Percentiles rank a stretch among this genome's conserved stretches.
phyloP scores from a whole-genome alignment of 75 land plant species.

The Pinus albicaulis region DNA sequence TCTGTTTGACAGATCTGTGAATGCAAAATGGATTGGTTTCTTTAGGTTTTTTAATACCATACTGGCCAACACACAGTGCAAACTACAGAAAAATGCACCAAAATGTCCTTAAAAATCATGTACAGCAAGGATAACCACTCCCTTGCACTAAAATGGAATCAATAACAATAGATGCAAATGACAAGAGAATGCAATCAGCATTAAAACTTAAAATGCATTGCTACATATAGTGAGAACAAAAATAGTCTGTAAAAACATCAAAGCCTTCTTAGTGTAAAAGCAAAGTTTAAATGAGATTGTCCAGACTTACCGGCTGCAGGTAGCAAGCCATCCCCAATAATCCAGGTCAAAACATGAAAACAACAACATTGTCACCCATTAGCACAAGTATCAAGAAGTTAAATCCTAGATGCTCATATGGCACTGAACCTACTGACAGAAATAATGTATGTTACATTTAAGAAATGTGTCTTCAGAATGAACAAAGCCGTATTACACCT shows the following conservation, averaged over 20 bases:
- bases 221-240: neutral
- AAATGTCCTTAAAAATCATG: neutral
- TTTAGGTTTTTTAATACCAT: neutral
- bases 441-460: conserved; percentile 1
- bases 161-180: neutral
- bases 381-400: conserved; percentile 5
- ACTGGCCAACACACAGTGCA: neutral
- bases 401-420: neutral
- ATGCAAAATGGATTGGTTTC: neutral
- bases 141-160: neutral
- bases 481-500: neutral
- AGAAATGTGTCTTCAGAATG: neutral
- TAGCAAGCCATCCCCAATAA: neutral
- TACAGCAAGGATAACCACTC: neutral
- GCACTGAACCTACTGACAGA: neutral
- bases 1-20: conserved; percentile 5
- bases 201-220: neutral
- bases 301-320: conserved; percentile 19
- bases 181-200: neutral
- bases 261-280: neutral
- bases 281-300: neutral
- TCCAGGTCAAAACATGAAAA: conserved; percentile 3
- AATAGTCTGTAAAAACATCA: neutral
- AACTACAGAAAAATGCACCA: neutral
- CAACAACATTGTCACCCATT: neutral